phyloP scores from a whole-genome alignment of 805 yeast species.

The Spathaspora passalidarum region DNA sequence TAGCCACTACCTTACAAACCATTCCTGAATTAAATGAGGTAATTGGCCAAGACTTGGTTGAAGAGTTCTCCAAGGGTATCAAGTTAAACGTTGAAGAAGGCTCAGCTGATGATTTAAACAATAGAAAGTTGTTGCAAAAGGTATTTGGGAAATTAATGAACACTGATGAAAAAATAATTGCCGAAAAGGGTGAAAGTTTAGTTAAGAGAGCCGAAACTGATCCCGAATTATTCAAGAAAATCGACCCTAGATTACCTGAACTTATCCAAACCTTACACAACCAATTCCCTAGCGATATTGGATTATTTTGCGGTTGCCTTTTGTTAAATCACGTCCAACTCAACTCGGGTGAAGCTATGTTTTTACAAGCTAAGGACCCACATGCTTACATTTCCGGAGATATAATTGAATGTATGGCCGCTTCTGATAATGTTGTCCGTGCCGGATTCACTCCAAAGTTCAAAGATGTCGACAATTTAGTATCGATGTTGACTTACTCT shows the following conservation, averaged over 20 bases:
- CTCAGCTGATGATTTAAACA: conserved; percentile 50
- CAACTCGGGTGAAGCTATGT: conserved; percentile 92
- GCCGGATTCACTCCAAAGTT: conserved; percentile 99
- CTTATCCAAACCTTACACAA: conserved; percentile 73
- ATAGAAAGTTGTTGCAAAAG: conserved; percentile 65
- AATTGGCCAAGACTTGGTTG: conserved; percentile 61
- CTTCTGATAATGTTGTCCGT: conserved; percentile 95
- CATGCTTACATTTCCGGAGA: conserved; percentile 98
- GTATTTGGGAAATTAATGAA: conserved; percentile 86
- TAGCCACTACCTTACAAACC: conserved; percentile 61
- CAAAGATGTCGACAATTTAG: conserved; percentile 89
- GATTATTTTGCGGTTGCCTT: conserved; percentile 93
- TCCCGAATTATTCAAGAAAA: conserved; percentile 55
- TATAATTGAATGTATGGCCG: conserved; percentile 99
- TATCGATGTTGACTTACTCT: conserved; percentile 84
- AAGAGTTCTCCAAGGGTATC: conserved; percentile 51
- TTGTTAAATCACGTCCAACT: conserved; percentile 84
- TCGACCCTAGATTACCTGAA: conserved; percentile 55
- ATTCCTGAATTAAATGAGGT: conserved; percentile 76
- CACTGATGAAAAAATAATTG: conserved; percentile 60
- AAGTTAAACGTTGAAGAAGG: conserved; percentile 43
- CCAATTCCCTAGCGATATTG: conserved; percentile 93
- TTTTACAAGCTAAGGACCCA: conserved; percentile 93
- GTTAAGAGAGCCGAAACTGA: conserved; percentile 59
- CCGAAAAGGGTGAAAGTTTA: conserved; percentile 56